Evolutionary conservation across 108 stramenopile genomes (phyloP).

Genomic region (Nitzschia palea): DNA sequence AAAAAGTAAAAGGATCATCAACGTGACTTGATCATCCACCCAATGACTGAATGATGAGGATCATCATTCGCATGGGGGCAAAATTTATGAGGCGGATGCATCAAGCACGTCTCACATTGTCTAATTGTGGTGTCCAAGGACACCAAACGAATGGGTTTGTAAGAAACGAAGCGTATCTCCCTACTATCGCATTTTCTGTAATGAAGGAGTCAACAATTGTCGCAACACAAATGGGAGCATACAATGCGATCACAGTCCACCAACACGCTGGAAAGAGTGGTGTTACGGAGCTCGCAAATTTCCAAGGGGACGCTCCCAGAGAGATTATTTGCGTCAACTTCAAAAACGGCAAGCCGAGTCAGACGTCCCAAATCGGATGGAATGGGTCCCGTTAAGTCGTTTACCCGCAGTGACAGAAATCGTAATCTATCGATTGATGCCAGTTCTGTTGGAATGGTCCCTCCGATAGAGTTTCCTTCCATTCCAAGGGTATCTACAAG

Average conservation of each 20-base stretch:
- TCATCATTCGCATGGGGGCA: no score
- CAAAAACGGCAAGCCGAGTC: not conserved
- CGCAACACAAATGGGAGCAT: not conserved
- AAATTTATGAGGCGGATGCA: no score
- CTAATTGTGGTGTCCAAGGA: no score
- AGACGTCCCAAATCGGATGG: slow-evolving; percentile 11
- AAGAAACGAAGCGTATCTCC: no score
- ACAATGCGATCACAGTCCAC: not conserved
- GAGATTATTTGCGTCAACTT: not conserved
- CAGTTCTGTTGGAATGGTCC: slow-evolving; percentile 16
- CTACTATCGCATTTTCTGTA: no score
- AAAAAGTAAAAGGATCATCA: no score
- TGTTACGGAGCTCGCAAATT: slow-evolving; percentile 12
- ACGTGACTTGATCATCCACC: no score
- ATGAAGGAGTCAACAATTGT: no score
- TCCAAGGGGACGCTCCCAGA: slow-evolving; percentile 5
- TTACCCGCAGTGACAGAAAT: not conserved
- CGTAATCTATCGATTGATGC: not conserved
- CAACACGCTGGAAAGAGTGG: not conserved
- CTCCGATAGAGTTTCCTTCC: slow-evolving; percentile 31
- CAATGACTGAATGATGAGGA: no score
- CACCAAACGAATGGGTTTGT: no score
- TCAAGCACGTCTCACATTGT: no score
- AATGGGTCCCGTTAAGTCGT: not conserved
- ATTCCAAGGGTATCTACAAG: slow-evolving; percentile 22